Percentiles rank a stretch among this genome's conserved stretches.
Evolutionary conservation across 495 filamentous ascomycete species (phyloP).

Genomic region (Astrocystis sublimbata): DNA sequence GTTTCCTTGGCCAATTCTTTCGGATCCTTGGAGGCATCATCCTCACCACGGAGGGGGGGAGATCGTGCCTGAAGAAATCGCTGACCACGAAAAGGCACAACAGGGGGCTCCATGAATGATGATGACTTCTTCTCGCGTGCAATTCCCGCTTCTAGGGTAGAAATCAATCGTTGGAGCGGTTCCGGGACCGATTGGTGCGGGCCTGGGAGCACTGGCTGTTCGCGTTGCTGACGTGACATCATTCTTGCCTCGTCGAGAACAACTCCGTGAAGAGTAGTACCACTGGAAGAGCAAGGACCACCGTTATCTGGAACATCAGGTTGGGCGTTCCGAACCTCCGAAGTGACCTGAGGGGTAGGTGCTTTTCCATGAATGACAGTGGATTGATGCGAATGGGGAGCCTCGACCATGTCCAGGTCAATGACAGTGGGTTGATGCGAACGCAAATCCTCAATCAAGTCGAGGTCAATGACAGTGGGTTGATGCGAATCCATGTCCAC

Average conservation of each 20-base stretch:
- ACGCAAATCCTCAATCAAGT: not conserved
- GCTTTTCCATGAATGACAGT: not conserved
- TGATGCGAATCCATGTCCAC: not conserved
- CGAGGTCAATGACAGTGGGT: too few relatives aligned
- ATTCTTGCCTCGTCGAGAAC: too few relatives aligned
- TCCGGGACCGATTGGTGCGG: too few relatives aligned
- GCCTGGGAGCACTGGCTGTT: too few relatives aligned
- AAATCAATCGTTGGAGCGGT: too few relatives aligned
- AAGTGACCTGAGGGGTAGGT: too few relatives aligned
- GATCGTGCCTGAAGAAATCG: not conserved
- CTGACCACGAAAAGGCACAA: not conserved
- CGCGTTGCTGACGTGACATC: too few relatives aligned
- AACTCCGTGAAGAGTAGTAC: too few relatives aligned
- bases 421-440: not conserved
- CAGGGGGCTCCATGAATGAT: not conserved
- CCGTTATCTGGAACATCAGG: too few relatives aligned
- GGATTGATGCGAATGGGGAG: not conserved
- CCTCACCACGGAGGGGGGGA: not conserved
- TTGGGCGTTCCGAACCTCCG: too few relatives aligned
- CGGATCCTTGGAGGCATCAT: not conserved
- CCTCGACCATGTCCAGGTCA: not conserved
- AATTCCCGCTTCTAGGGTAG: too few relatives aligned
- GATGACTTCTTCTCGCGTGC: not conserved
- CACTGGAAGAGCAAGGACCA: too few relatives aligned
- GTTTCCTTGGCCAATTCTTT: not conserved